Conservation (phyloP, 176 grass and related monocot genomes). For the Carex myosuroides region DNA sequence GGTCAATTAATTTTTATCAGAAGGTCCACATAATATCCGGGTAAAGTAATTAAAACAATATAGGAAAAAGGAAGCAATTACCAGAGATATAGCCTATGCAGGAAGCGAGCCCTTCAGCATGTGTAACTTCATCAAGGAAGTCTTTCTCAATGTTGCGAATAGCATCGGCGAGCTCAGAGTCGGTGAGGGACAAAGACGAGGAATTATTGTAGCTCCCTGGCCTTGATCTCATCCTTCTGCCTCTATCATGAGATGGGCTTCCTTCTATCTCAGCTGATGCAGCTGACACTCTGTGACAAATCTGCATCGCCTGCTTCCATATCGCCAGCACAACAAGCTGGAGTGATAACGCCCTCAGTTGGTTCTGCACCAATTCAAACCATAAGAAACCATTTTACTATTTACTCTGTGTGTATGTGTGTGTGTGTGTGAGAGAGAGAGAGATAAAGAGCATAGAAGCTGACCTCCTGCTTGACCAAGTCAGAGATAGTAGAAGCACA, state of each 20-base stretch:
- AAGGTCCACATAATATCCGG: neutral
- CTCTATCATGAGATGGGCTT: slow-evolving; percentile 38
- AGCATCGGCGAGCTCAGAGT: slow-evolving; percentile 44
- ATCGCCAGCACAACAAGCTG: slow-evolving; percentile 90
- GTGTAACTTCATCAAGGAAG: slow-evolving; percentile 65
- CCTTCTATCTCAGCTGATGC: slow-evolving; percentile 46
- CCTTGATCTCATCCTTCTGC: slow-evolving; percentile 23
- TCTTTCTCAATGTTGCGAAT: slow-evolving; percentile 54
- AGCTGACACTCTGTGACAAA: slow-evolving; percentile 42
- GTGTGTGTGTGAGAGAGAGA: neutral
- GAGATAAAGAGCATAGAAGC: neutral
- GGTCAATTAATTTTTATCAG: neutral
- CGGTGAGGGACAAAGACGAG: slow-evolving; percentile 25
- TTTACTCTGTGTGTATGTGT: neutral
- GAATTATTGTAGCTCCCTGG: slow-evolving; percentile 27
- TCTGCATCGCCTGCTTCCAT: slow-evolving; percentile 91
- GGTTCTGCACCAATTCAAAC: slow-evolving; percentile 48
- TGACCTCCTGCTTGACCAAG: slow-evolving; percentile 88
- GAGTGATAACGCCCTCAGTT: slow-evolving; percentile 71
- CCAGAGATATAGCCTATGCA: slow-evolving; percentile 61
- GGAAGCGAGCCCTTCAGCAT: slow-evolving; percentile 78
- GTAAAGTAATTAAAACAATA: neutral
- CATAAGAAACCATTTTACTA: slow-evolving; percentile 9
- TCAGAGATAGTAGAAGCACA: slow-evolving; percentile 57
- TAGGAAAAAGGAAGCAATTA: slow-evolving; percentile 19